Evolutionary conservation across 1,139 yeast genomes (phyloP), one percentile per base, ranked within the genome.

Genomic region (Yamadazyma songkhlaensis): DNA sequence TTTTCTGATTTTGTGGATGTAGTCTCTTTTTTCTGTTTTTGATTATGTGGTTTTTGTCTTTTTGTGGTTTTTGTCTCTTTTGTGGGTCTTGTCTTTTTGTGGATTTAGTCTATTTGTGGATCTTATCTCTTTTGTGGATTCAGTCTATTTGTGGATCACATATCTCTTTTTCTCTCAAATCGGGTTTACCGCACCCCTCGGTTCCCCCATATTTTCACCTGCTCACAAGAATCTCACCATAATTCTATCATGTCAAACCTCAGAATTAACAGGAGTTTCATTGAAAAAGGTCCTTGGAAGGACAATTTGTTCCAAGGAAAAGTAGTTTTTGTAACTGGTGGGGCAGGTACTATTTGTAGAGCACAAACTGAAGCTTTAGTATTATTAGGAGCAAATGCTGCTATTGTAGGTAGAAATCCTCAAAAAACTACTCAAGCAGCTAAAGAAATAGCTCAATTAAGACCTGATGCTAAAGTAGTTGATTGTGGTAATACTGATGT

Each of bases 331-430:
- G 87, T 89, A 39, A 90, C 98, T 0, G 98, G 98, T 6, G 97
- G 97, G 14, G 95, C 97, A 2, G 97, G 97, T 10, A 81, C 96
- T 21, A 90, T 90, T 37, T 90, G 97, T 60, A 72, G 95, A 39
- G 95, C 84, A 9, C 97, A 90, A 60, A 79, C 87, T 1, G 96
- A 87, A 57, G 96, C 96, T 0, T 46, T 90, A 61, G 84, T 89
- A 6, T 62, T 80, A 12, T 68, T 90, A 10, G 98, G 98, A 5
- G 95, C 96, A 45, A 69, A 87, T 52, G 96, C 95, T 11, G 89
- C 85, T 8, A 84, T 90, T 38, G 62, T 92, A 23, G 97, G 98
- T 6, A 76, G 97, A 53, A 82, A 84, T 52, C 61, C 55, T 26
- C 77, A 70, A 29, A 84, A 83, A 50, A 86, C 96, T 0, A 74